These are phyloP conservation scores for Salix viminalis DNA, from an alignment of 345 rosid species.

Conservation along the genomic window DNA sequence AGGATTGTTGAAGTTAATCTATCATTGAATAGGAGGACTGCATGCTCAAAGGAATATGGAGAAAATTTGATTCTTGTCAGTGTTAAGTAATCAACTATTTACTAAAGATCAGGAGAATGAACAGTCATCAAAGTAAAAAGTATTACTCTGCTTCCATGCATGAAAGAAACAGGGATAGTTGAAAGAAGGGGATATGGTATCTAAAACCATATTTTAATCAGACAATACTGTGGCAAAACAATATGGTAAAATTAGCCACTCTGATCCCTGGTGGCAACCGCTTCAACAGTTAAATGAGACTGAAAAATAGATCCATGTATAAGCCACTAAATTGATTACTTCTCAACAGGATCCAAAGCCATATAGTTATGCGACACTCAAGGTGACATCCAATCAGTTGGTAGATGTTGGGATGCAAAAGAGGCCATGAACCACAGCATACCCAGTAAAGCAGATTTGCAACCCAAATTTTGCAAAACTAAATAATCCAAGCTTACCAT, in stretches of 20 bases:
- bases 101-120: background rate
- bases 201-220: background rate
- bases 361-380: background rate
- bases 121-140: background rate
- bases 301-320: background rate
- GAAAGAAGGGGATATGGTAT: background rate
- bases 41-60: background rate
- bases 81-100: background rate
- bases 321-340: background rate
- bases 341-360: background rate
- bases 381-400: background rate
- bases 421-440: background rate
- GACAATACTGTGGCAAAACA: background rate
- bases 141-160: background rate
- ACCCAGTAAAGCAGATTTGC: background rate
- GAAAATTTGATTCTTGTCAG: background rate
- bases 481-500: background rate
- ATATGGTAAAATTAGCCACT: background rate
- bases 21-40: background rate
- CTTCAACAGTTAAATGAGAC: constrained; percentile 4
- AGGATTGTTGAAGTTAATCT: background rate
- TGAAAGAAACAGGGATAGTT: background rate
- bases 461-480: background rate
- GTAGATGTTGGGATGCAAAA: background rate
- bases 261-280: background rate